A percentile compares a stretch with the other conserved stretches of the same genome.
Evolutionary conservation across 2,329 filamentous ascomycete species (phyloP).

Genomic region (Ophiostoma sp.): DNA sequence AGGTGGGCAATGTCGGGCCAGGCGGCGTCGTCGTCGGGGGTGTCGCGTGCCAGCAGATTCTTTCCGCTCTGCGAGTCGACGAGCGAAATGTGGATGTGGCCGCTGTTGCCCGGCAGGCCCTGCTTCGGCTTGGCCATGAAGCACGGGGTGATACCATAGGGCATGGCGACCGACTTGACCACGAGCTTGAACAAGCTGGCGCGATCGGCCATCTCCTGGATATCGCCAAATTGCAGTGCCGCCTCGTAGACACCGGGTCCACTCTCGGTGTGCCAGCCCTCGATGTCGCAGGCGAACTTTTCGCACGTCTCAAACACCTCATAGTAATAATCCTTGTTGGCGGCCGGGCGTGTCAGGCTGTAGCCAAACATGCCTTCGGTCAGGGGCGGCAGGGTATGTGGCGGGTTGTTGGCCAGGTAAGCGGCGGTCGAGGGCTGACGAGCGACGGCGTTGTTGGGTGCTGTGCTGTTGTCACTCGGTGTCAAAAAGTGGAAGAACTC

Average conservation of each 20-base stretch:
- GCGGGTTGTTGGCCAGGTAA: conserved; percentile 72
- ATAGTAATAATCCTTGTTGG: conserved; percentile 93
- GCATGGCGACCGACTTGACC: conserved; percentile 83
- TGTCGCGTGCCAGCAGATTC: conserved; percentile 78
- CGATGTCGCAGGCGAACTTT: conserved; percentile 76
- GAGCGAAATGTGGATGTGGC: conserved; percentile 92
- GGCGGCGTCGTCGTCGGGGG: conserved; percentile 67
- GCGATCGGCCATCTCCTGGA: conserved; percentile 86
- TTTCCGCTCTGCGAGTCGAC: conserved; percentile 73
- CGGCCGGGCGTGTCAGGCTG: conserved; percentile 79
- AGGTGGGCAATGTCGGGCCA: conserved; percentile 77
- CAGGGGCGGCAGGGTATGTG: conserved; percentile 70
- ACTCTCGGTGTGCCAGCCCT: conserved; percentile 95
- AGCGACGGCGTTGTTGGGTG: conserved; percentile 32
- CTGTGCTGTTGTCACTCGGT: conserved; percentile 48
- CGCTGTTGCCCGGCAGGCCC: conserved; percentile 89
- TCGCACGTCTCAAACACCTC: conserved; percentile 78
- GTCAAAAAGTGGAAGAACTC: conserved; percentile 91
- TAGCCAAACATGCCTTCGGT: conserved; percentile 98
- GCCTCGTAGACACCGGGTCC: conserved; percentile 95
- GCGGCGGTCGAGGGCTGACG: conserved; percentile 66
- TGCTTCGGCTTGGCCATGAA: conserved; percentile 98
- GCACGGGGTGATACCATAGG: conserved; percentile 89
- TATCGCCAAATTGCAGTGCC: conserved; percentile 86
- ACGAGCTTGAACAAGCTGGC: conserved; percentile 92